Conservation (phyloP, 371 early-diverging fungal species). For the Lichtheimia ornata region DNA sequence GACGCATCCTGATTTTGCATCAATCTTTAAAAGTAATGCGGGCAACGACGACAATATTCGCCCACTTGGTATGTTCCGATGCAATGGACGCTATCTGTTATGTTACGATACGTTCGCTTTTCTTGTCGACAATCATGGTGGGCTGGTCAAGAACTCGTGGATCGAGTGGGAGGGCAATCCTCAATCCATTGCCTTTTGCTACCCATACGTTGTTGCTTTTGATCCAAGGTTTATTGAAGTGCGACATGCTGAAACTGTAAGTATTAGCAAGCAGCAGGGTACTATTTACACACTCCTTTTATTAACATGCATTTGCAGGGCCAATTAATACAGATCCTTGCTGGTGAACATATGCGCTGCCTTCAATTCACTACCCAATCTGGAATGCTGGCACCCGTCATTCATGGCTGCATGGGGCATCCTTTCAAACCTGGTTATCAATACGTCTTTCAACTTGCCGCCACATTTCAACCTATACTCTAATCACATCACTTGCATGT, state of each 20-base stretch:
- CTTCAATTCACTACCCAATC: slow-evolving; percentile 20
- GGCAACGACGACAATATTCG: slow-evolving; percentile 23
- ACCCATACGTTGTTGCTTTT: slow-evolving; percentile 85
- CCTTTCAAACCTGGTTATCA: slow-evolving; percentile 33
- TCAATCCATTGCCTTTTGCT: slow-evolving; percentile 57
- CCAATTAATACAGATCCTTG: slow-evolving; percentile 31
- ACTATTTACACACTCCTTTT: background rate
- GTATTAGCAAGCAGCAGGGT: slow-evolving; percentile 6
- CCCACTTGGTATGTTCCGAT: slow-evolving; percentile 81
- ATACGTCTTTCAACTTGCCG: slow-evolving; percentile 27
- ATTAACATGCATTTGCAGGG: slow-evolving; percentile 20
- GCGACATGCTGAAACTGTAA: slow-evolving; percentile 74
- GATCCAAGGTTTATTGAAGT: slow-evolving; percentile 82
- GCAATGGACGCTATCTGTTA: slow-evolving; percentile 70
- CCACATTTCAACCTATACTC: slow-evolving; percentile 8
- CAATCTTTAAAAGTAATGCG: slow-evolving; percentile 7
- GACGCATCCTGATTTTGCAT: slow-evolving; percentile 19
- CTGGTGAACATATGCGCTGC: slow-evolving; percentile 28
- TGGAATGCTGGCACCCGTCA: slow-evolving; percentile 19
- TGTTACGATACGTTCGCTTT: slow-evolving; percentile 90
- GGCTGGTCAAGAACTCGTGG: slow-evolving; percentile 16
- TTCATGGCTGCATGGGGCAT: slow-evolving; percentile 37
- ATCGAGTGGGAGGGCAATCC: slow-evolving; percentile 56
- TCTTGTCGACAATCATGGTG: slow-evolving; percentile 72
- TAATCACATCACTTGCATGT: background rate